Evolutionary conservation across 176 grass and related monocot genomes (phyloP), one percentile per base, ranked within the genome.

Genomic region (Cenchrus fungigraminus): DNA sequence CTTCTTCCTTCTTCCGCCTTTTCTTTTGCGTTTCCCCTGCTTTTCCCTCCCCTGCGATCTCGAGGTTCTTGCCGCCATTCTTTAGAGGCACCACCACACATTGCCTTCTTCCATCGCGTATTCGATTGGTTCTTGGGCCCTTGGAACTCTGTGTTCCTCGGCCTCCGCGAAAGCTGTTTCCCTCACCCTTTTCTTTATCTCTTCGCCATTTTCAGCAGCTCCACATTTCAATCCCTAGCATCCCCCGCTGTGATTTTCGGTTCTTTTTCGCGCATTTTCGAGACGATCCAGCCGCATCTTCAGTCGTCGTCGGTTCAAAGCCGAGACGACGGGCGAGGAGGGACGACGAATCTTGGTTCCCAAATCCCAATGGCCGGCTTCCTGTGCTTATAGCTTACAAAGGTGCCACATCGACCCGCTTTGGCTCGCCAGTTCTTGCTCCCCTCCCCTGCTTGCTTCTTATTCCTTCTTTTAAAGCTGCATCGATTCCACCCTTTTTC

Each of bases 381-480:
- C 61, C 71, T 65, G 25, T 66, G 53, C 79, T 57, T 56, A 17
- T 56, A 17, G 11, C 45, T 46, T 28, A 16, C 25, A 64, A 82
- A 83, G 46, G 58, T 60, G 58, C 68, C 75, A 28, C 65, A 45
- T 60, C 80, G 10, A 15, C 32, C 12, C 45, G 6, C 52, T 87
- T 87, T 74, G 15, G 44, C 56, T 90, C 51, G 61, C 63, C 80
- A 87, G 16, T 68, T 62, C 57, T 68, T 85, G 76, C 62, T 68
- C 29, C 70, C 88, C 49, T 9, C 17, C 70, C 88, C 49, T 46
- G 45, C 45, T 9, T 55, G 28, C 72, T 91, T 91, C 89, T 87
- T 80, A 87, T 87, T 87, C 89, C 89, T 84, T 87, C 89, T 65
- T 80, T 77, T 87, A 91, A 91, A 80, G 81, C 76, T 91, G 63